Evolutionary conservation across 768 basidiomycete species (phyloP).

Genomic region (Crepidotus variabilis): DNA sequence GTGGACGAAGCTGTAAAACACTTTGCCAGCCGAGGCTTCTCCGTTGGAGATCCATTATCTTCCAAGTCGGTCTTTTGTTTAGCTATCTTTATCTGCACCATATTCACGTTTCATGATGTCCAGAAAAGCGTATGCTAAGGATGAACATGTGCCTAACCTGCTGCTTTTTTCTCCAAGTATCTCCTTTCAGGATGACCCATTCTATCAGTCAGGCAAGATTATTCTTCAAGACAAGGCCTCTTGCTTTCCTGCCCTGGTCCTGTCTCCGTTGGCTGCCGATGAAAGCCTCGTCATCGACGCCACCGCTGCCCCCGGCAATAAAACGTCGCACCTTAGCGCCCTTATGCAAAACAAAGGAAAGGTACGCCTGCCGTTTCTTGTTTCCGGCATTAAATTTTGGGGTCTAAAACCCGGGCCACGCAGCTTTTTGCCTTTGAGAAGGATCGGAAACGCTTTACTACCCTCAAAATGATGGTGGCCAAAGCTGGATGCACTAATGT

Average conservation of each 20-base stretch:
- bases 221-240: conserved; percentile 98
- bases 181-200: conserved; percentile 65
- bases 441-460: conserved; percentile 76
- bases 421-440: conserved; percentile 88
- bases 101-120: conserved; percentile 3
- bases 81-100: not conserved
- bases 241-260: conserved; percentile 88
- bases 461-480: conserved; percentile 81
- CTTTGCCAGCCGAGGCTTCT: conserved; percentile 56
- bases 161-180: conserved; percentile 69
- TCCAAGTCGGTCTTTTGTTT: conserved; percentile 38
- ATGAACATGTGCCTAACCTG: conserved; percentile 80
- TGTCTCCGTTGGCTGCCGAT: conserved; percentile 63
- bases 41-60: conserved; percentile 45
- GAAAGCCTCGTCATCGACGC: conserved; percentile 78
- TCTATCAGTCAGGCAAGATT: conserved; percentile 75
- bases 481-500: conserved; percentile 84
- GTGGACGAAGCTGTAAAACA: conserved; percentile 57
- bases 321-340: conserved; percentile 91
- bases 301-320: conserved; percentile 97
- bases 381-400: not conserved
- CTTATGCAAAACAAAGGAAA: conserved; percentile 81
- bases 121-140: conserved; percentile 65
- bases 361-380: conserved; percentile 34
- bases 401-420: not conserved